Evolutionary conservation across 768 basidiomycete genomes (phyloP), one percentile per base, ranked within the genome.

Genomic region (Serendipita vermifera): DNA sequence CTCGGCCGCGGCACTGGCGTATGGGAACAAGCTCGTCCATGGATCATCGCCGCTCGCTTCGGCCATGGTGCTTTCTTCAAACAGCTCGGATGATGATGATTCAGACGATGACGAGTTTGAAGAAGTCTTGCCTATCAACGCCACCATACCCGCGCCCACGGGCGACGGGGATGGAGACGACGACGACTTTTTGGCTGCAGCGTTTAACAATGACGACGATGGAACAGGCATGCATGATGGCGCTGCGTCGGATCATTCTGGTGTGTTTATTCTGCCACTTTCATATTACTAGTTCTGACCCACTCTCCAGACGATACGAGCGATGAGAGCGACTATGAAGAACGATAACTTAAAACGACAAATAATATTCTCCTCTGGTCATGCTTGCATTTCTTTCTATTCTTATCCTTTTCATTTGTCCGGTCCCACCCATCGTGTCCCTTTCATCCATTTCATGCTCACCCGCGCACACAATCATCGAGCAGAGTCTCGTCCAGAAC

Each of bases 261-360:
- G n/a, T 20, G 32, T n/a, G 7, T 51, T 29, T 7, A 5, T n/a
- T n/a, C n/a, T n/a, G n/a, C n/a, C n/a, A n/a, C n/a, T n/a, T n/a
- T n/a, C n/a, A n/a, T n/a, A n/a, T n/a, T n/a, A n/a, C n/a, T n/a
- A n/a, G n/a, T n/a, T n/a, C n/a, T 51, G n/a, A n/a, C n/a, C n/a
- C n/a, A n/a, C n/a, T n/a, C n/a, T 51, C 24, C 17, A 51, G 46
- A 26, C 32, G 46, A 51, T 29, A 27, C 46, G 22, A 51, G 46
- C 27, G 46, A 51, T 31, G 46, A 51, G n/a, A 51, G 46, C 27
- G 46, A 51, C 29, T 51, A 51, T 31, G 46, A 27, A 9, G 46
- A 51, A 29, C 46, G 46, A 22, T 51, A 31, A 27, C 26, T 26
- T 9, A 17, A 9, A 6, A n/a, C 39, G 17, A 17, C 5, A 5